Percentiles rank a stretch among this genome's conserved stretches.
Conservation (phyloP, 2,329 filamentous ascomycete genomes). For the Ceratocystis alfenasii region DNA sequence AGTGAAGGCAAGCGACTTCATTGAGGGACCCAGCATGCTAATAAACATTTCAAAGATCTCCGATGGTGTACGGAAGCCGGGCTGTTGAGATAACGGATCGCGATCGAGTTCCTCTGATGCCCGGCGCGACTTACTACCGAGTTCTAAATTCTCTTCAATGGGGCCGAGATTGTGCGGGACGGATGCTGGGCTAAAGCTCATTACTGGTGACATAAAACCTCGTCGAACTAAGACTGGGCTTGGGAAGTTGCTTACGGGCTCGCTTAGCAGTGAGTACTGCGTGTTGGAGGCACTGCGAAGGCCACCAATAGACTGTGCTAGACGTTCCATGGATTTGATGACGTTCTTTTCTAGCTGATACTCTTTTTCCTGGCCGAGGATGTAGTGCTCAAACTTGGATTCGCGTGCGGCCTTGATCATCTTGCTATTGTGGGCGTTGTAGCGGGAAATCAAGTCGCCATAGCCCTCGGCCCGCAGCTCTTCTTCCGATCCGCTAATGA, state of each 20-base stretch:
- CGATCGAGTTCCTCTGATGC: slow-evolving; percentile 19
- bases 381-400: slow-evolving; percentile 79
- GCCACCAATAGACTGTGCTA: slow-evolving; percentile 82
- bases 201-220: slow-evolving; percentile 16
- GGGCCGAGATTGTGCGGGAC: slow-evolving; percentile 27
- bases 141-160: slow-evolving; percentile 19
- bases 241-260: slow-evolving; percentile 29
- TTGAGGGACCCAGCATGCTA: slow-evolving; percentile 73
- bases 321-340: slow-evolving; percentile 69
- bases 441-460: slow-evolving; percentile 22
- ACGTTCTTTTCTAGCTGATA: slow-evolving; percentile 69
- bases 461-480: slow-evolving; percentile 60
- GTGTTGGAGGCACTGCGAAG: slow-evolving; percentile 78
- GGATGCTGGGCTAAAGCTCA: slow-evolving; percentile 22
- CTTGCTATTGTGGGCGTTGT: slow-evolving; percentile 31
- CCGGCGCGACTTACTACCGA: slow-evolving; percentile 11
- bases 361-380: slow-evolving; percentile 64
- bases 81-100: slow-evolving; percentile 22
- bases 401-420: slow-evolving; percentile 71
- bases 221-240: slow-evolving; percentile 8
- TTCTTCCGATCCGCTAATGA: slow-evolving; percentile 69
- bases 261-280: slow-evolving; percentile 72
- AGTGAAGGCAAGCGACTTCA: slow-evolving; percentile 91
- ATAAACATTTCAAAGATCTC: slow-evolving; percentile 94
- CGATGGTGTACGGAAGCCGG: slow-evolving; percentile 48